Evolutionary conservation across 805 yeast species (phyloP).

Genomic region (Nakazawaea pomicola): DNA sequence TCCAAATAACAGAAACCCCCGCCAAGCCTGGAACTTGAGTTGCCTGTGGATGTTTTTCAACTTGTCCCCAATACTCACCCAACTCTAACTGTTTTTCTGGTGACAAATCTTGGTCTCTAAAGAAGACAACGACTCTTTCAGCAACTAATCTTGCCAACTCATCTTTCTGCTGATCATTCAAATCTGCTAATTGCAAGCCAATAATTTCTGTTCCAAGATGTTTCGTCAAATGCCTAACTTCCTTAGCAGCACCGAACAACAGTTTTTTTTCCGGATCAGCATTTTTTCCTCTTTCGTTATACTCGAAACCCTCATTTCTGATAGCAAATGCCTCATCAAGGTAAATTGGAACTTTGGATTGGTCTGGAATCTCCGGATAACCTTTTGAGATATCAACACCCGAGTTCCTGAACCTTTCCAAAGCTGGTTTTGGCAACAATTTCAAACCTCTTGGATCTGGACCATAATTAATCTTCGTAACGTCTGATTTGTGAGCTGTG

Average conservation of each 20-base stretch:
- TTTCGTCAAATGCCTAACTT: conserved; percentile 35
- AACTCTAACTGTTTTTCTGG: conserved; percentile 35
- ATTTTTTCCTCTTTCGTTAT: conserved; percentile 19
- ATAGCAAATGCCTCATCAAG: conserved; percentile 29
- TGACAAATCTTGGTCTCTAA: conserved; percentile 36
- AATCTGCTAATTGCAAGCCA: conserved; percentile 36
- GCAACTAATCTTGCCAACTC: conserved; percentile 43
- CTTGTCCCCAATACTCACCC: conserved; percentile 37
- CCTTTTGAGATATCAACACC: conserved; percentile 28
- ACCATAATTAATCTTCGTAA: conserved; percentile 4
- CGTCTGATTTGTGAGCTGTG: not conserved
- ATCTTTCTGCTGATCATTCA: conserved; percentile 38
- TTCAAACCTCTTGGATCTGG: conserved; percentile 15
- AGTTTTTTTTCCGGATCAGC: conserved; percentile 28
- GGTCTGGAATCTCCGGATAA: conserved; percentile 29
- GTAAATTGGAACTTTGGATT: conserved; percentile 23
- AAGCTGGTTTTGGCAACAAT: conserved; percentile 22
- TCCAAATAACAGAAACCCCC: conserved; percentile 30
- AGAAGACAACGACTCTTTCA: conserved; percentile 46
- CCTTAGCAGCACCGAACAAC: conserved; percentile 34
- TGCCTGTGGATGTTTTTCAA: conserved; percentile 33
- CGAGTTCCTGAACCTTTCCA: conserved; percentile 25
- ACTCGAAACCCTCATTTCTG: conserved; percentile 24
- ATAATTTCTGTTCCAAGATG: conserved; percentile 40
- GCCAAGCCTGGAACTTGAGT: conserved; percentile 28